phyloP scores from a whole-genome alignment of 306 rosid genomes.

The Adenanthera pavonina region DNA sequence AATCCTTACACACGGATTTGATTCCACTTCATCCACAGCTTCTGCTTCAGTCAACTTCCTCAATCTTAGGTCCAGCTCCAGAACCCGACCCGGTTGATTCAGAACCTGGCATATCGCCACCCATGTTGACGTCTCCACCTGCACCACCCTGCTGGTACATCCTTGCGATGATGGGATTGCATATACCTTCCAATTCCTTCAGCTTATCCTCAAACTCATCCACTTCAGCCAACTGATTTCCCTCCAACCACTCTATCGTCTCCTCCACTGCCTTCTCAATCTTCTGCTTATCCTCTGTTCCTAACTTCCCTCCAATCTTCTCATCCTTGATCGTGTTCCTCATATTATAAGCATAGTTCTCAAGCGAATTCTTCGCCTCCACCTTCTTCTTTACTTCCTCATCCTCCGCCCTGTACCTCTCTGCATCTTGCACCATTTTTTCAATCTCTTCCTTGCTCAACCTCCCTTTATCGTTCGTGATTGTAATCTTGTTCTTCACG shows the following conservation, averaged over 20 bases:
- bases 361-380: conserved; percentile 79
- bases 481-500: conserved; percentile 87
- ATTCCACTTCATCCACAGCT: background rate
- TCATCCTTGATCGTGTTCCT: conserved; percentile 80
- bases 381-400: conserved; percentile 90
- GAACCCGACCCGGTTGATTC: conserved; percentile 43
- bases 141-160: conserved; percentile 68
- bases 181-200: conserved; percentile 74
- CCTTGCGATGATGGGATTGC: conserved; percentile 78
- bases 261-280: conserved; percentile 79
- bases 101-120: conserved; percentile 40
- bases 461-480: conserved; percentile 82
- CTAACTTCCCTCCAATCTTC: conserved; percentile 65
- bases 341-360: conserved; percentile 88
- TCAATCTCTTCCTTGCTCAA: conserved; percentile 87
- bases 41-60: conserved; percentile 69
- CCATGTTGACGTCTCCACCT: conserved; percentile 38
- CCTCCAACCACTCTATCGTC: conserved; percentile 71
- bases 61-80: conserved; percentile 85
- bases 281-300: conserved; percentile 58
- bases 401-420: conserved; percentile 83
- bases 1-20: no score
- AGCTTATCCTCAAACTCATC: conserved; percentile 82
- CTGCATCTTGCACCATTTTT: conserved; percentile 85
- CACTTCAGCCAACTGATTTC: conserved; percentile 81